A percentile compares a stretch with the other conserved stretches of the same genome.
phyloP scores from a whole-genome alignment of 768 basidiomycete species.

The Naganishia kalamii region DNA sequence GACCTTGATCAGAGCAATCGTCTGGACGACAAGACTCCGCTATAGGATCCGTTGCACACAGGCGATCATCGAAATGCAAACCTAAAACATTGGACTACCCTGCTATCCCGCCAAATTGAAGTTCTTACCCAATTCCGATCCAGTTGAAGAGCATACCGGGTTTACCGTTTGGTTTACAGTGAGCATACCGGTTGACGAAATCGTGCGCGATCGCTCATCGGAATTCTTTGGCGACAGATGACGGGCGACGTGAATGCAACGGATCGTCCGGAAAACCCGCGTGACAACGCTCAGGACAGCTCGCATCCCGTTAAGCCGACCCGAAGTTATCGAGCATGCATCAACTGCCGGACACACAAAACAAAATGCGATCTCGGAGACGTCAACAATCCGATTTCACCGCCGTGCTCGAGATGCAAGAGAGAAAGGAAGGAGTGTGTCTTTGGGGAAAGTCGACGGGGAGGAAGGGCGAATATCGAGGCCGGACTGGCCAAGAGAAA shows the following conservation, averaged over 20 bases:
- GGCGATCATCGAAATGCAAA: too few relatives aligned
- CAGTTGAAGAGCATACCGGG: too few relatives aligned
- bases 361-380: conserved; percentile 43
- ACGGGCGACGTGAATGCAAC: not conserved
- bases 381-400: conserved; percentile 38
- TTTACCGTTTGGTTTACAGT: too few relatives aligned
- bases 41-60: too few relatives aligned
- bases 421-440: conserved; percentile 41
- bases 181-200: too few relatives aligned
- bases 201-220: not conserved
- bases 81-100: too few relatives aligned
- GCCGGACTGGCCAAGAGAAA: not conserved
- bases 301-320: not conserved
- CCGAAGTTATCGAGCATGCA: conserved; percentile 19
- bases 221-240: not conserved
- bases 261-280: not conserved
- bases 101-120: too few relatives aligned
- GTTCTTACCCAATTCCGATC: too few relatives aligned
- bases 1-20: too few relatives aligned
- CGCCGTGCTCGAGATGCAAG: conserved; percentile 39
- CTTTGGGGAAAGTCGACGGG: conserved; percentile 38
- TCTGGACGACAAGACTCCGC: too few relatives aligned
- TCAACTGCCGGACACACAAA: conserved; percentile 28
- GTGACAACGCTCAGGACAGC: too few relatives aligned
- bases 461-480: conserved; percentile 35